Evolutionary conservation across 768 basidiomycete genomes (phyloP).

Genomic region (Pleurotus platypus): DNA sequence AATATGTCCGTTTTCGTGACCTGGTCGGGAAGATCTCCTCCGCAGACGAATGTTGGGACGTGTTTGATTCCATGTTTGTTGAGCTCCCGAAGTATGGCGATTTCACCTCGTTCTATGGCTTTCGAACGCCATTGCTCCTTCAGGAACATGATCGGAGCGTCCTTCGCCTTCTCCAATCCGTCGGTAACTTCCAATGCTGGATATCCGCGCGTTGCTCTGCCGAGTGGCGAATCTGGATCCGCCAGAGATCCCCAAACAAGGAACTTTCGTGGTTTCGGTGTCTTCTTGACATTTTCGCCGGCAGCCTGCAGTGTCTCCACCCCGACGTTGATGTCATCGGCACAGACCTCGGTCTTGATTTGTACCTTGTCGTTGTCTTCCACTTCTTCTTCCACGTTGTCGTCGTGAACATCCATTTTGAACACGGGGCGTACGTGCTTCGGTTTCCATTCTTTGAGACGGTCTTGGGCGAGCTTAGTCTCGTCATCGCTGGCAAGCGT

Average conservation of each 20-base stretch:
- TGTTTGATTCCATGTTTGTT: slow-evolving; percentile 10
- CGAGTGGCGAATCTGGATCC: slow-evolving; percentile 11
- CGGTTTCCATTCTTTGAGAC: neutral
- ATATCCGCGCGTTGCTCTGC: slow-evolving; percentile 16
- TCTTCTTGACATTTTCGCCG: too few relatives aligned
- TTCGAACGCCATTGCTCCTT: slow-evolving; percentile 24
- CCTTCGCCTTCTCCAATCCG: too few relatives aligned
- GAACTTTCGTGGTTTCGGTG: neutral
- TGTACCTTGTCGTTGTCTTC: too few relatives aligned
- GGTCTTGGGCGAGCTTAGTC: neutral
- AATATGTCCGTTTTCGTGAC: slow-evolving; percentile 6
- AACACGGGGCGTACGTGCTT: neutral
- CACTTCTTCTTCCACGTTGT: neutral
- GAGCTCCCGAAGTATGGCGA: slow-evolving; percentile 15
- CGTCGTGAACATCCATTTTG: neutral
- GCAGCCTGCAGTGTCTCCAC: too few relatives aligned
- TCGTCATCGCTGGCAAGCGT: neutral
- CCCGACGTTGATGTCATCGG: too few relatives aligned
- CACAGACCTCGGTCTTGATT: too few relatives aligned
- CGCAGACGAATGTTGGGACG: slow-evolving; percentile 22
- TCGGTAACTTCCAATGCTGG: slow-evolving; percentile 13
- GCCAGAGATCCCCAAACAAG: neutral
- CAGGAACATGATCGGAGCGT: slow-evolving; percentile 14
- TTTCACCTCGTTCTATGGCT: slow-evolving; percentile 12
- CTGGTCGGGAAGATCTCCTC: slow-evolving; percentile 21